Percentiles rank a stretch among this genome's conserved stretches.
Conservation (phyloP, 306 rosid species). For the Acacia crassicarpa region DNA sequence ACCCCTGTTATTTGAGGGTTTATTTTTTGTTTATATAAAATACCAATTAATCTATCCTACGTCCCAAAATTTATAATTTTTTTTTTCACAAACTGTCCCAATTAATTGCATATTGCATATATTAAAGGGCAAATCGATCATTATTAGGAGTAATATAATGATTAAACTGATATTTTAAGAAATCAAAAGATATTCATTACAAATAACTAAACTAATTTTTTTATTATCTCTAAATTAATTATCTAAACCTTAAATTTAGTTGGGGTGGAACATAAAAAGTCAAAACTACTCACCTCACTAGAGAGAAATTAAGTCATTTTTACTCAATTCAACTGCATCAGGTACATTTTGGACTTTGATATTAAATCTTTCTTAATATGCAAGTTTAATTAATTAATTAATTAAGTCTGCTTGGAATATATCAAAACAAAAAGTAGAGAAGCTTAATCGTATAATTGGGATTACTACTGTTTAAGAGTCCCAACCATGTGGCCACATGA, state of each 20-base stretch:
- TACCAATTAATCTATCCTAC: no score
- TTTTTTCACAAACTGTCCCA: no score
- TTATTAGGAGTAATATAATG: no score
- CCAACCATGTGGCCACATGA: slow-evolving; percentile 88
- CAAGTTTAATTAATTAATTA: neutral
- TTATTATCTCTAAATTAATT: no score
- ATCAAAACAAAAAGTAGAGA: neutral
- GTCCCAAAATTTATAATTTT: no score
- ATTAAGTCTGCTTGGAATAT: neutral
- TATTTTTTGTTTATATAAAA: no score
- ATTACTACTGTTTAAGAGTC: slow-evolving; percentile 40
- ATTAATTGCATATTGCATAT: no score
- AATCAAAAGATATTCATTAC: no score
- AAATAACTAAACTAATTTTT: neutral
- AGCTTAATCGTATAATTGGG: slow-evolving; percentile 22
- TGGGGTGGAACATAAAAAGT: neutral
- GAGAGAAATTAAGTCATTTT: neutral
- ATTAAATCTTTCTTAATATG: neutral
- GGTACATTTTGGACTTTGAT: neutral
- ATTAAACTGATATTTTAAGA: no score
- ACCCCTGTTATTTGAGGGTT: no score
- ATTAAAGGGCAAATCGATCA: no score
- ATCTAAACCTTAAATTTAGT: neutral
- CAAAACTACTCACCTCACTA: neutral
- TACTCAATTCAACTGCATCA: neutral